phyloP scores from a whole-genome alignment of 176 grass and related monocot species.

The Aegilops tauschii region DNA sequence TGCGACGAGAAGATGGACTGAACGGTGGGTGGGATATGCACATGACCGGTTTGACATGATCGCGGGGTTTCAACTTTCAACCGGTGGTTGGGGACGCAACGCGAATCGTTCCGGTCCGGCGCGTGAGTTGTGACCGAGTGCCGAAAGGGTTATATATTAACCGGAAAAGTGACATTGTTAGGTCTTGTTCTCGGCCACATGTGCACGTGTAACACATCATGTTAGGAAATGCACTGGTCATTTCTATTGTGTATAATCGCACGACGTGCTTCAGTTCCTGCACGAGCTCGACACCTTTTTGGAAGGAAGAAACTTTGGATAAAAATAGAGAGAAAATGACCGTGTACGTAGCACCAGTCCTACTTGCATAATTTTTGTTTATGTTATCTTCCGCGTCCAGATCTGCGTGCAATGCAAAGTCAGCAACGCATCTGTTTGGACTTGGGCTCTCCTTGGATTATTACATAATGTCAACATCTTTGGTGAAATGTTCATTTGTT shows the following conservation, averaged over 20 bases:
- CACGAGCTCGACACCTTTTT: not conserved
- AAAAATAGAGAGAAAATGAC: not conserved
- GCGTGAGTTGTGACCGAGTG: not conserved
- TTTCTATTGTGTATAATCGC: no score
- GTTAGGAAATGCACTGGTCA: not conserved
- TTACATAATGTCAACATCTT: slow-evolving; percentile 32
- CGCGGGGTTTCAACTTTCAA: not conserved
- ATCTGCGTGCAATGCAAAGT: slow-evolving; percentile 8
- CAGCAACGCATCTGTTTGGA: slow-evolving; percentile 14
- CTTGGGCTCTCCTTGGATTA: not conserved
- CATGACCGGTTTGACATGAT: slow-evolving; percentile 23
- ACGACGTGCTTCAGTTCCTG: no score
- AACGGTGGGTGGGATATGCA: not conserved
- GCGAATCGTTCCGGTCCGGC: not conserved
- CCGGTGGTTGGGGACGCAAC: not conserved
- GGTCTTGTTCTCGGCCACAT: not conserved
- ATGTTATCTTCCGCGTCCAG: not conserved
- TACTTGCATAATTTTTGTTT: no score
- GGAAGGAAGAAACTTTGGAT: not conserved
- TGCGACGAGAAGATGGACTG: not conserved
- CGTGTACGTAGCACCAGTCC: not conserved
- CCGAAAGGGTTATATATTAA: not conserved
- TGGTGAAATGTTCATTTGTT: slow-evolving; percentile 4
- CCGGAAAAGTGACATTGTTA: not conserved
- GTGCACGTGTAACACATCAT: not conserved